These are phyloP conservation scores for Klebsormidium nitens DNA, from an alignment of 139 green algal genomes.

Conservation along the genomic window DNA sequence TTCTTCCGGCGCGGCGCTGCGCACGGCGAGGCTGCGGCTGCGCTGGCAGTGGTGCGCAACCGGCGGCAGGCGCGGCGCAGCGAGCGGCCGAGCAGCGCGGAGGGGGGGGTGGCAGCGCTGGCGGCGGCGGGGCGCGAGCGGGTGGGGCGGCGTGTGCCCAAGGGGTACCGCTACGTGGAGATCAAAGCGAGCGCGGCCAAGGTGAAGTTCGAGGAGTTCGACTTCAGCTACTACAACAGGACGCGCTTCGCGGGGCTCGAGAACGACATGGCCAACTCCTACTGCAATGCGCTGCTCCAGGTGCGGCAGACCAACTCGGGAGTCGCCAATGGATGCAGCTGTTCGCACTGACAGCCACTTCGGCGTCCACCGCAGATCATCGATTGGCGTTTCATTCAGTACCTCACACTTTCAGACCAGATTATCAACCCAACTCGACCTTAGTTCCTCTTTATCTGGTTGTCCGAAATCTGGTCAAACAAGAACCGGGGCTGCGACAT, in stretches of 20 bases:
- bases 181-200: conserved; percentile 51
- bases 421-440: too few relatives aligned
- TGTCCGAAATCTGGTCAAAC: too few relatives aligned
- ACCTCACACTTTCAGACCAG: too few relatives aligned
- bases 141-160: conserved; percentile 50
- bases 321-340: not conserved
- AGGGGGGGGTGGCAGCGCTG: not conserved
- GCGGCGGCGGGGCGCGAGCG: not conserved
- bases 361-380: not conserved
- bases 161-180: conserved; percentile 57
- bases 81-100: not conserved
- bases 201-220: conserved; percentile 45
- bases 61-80: conserved; percentile 35
- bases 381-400: not conserved
- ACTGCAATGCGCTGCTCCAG: conserved; percentile 89
- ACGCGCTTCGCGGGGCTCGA: conserved; percentile 87
- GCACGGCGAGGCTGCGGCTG: conserved; percentile 37
- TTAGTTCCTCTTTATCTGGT: too few relatives aligned
- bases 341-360: too few relatives aligned
- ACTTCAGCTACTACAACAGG: conserved; percentile 69
- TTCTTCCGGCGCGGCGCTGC: conserved; percentile 49
- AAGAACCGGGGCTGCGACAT: too few relatives aligned
- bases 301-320: conserved; percentile 24
- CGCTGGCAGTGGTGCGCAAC: conserved; percentile 51
- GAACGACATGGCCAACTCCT: conserved; percentile 88